Percentiles rank a stretch among this genome's conserved stretches.
These are phyloP conservation scores for Cytospora schulzeri DNA, from an alignment of 2,329 filamentous ascomycete genomes.

Conservation along the genomic window DNA sequence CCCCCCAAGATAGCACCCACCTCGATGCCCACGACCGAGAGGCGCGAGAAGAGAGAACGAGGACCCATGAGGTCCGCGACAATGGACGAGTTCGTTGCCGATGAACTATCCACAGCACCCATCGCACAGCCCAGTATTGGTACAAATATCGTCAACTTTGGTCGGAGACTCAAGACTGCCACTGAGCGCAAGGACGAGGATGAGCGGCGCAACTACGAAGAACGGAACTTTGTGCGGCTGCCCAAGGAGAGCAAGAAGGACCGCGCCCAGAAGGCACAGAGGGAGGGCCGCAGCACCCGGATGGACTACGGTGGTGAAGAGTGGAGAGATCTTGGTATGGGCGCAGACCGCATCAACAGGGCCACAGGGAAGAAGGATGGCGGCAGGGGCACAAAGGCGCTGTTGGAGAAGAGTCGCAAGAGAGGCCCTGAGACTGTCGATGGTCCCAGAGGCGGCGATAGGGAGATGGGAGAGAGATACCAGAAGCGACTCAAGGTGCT, in stretches of 20 bases:
- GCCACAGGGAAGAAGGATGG: slow-evolving; percentile 72
- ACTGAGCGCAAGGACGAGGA: slow-evolving; percentile 75
- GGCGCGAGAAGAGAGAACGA: slow-evolving; percentile 62
- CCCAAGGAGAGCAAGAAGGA: slow-evolving; percentile 90
- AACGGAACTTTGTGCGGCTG: slow-evolving; percentile 85
- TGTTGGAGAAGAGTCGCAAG: slow-evolving; percentile 86
- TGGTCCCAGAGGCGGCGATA: slow-evolving; percentile 66
- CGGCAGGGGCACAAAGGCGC: slow-evolving; percentile 56
- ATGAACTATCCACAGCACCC: slow-evolving; percentile 81
- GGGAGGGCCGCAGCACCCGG: slow-evolving; percentile 52
- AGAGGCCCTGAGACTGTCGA: slow-evolving; percentile 69
- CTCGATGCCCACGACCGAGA: slow-evolving; percentile 72
- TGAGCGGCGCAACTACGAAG: slow-evolving; percentile 85
- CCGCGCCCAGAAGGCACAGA: slow-evolving; percentile 62
- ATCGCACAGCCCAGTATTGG: slow-evolving; percentile 88
- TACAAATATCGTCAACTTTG: slow-evolving; percentile 79
- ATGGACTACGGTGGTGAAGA: slow-evolving; percentile 88
- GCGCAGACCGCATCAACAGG: slow-evolving; percentile 81
- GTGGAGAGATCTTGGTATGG: slow-evolving; percentile 83
- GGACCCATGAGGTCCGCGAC: slow-evolving; percentile 74
- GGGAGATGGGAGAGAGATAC: slow-evolving; percentile 72
- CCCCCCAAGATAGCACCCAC: slow-evolving; percentile 88
- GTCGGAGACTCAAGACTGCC: slow-evolving; percentile 76
- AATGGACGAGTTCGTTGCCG: slow-evolving; percentile 87
- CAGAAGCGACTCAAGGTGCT: slow-evolving; percentile 67